phyloP scores from a whole-genome alignment of 352 stramenopile species.

The Phytophthora constricta region DNA sequence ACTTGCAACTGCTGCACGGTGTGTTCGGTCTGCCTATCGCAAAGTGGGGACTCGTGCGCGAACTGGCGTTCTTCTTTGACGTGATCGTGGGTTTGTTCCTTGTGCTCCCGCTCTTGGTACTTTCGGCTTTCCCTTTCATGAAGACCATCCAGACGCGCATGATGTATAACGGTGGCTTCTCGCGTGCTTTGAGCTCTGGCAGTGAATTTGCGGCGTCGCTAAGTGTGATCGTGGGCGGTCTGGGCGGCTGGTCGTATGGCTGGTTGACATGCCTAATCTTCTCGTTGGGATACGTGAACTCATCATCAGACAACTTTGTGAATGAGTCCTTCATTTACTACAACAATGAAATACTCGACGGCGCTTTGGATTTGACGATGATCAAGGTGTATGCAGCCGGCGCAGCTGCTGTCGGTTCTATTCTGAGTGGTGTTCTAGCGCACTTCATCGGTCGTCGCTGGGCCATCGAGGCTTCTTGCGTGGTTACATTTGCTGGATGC shows the following conservation, averaged over 20 bases:
- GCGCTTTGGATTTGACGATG: slow-evolving; percentile 62
- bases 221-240: slow-evolving; percentile 72
- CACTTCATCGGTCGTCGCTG: slow-evolving; percentile 70
- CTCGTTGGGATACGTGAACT: slow-evolving; percentile 86
- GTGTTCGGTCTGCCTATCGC: slow-evolving; percentile 66
- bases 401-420: slow-evolving; percentile 54
- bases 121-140: slow-evolving; percentile 90
- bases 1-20: slow-evolving; percentile 76
- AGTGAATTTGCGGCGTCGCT: slow-evolving; percentile 84
- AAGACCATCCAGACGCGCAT: slow-evolving; percentile 89
- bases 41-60: slow-evolving; percentile 70
- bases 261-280: slow-evolving; percentile 85
- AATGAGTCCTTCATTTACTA: slow-evolving; percentile 89
- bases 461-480: slow-evolving; percentile 65
- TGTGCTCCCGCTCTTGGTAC: slow-evolving; percentile 68
- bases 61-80: slow-evolving; percentile 90
- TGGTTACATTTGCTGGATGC: slow-evolving; percentile 68
- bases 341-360: slow-evolving; percentile 56
- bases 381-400: slow-evolving; percentile 78
- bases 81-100: slow-evolving; percentile 83
- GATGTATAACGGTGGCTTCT: slow-evolving; percentile 93
- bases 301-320: slow-evolving; percentile 70
- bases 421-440: slow-evolving; percentile 56
- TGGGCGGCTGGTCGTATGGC: slow-evolving; percentile 80
- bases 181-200: slow-evolving; percentile 78